A percentile compares a stretch with the other conserved stretches of the same genome.
Evolutionary conservation across 2,329 filamentous ascomycete species (phyloP).

Genomic region (Metarhizium guizhouense): DNA sequence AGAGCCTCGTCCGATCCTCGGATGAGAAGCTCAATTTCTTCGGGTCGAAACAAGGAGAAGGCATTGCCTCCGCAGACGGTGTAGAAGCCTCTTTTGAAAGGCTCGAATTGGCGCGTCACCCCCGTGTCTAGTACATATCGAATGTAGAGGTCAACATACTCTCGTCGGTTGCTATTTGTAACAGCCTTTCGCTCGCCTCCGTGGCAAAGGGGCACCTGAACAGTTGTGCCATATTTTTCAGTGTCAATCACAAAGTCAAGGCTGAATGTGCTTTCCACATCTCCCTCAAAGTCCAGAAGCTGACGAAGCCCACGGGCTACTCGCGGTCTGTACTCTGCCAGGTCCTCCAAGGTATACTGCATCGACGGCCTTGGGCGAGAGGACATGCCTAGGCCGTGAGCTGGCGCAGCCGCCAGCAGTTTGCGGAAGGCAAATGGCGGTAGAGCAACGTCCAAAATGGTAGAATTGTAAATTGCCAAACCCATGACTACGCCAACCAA

Average conservation of each 20-base stretch:
- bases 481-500: constrained; percentile 81
- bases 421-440: constrained; percentile 88
- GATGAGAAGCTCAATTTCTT: constrained; percentile 84
- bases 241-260: constrained; percentile 72
- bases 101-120: constrained; percentile 77
- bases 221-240: constrained; percentile 64
- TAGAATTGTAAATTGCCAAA: constrained; percentile 90
- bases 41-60: constrained; percentile 75
- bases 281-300: constrained; percentile 73
- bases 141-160: constrained; percentile 82
- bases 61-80: constrained; percentile 86
- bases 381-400: constrained; percentile 42
- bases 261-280: constrained; percentile 72
- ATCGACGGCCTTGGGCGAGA: constrained; percentile 52
- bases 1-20: constrained; percentile 77
- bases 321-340: constrained; percentile 71
- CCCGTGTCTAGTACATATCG: constrained; percentile 70
- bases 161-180: constrained; percentile 73
- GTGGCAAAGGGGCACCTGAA: constrained; percentile 61
- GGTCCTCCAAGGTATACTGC: constrained; percentile 69
- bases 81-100: constrained; percentile 90
- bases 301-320: constrained; percentile 68
- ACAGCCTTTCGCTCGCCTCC: constrained; percentile 67
- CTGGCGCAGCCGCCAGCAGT: constrained; percentile 68
- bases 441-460: constrained; percentile 79